These are phyloP conservation scores for Monosporascus cannonballus DNA, from an alignment of 2,329 filamentous ascomycete genomes.

Conservation along the genomic window DNA sequence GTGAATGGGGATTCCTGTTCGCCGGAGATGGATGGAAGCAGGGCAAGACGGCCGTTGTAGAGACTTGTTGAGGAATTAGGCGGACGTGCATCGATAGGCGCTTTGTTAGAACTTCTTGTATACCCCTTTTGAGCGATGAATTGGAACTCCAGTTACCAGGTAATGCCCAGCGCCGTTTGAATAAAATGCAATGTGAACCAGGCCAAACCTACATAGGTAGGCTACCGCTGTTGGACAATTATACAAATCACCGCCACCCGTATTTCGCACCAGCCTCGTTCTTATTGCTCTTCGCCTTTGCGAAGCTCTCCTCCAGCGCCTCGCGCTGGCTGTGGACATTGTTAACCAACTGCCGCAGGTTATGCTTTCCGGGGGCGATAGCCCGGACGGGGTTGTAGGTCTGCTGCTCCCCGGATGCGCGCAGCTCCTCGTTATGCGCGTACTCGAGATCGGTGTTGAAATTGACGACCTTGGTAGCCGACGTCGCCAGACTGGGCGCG, in stretches of 20 bases:
- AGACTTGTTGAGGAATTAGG: slow-evolving; percentile 38
- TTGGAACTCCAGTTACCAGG: background rate
- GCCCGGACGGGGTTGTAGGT: slow-evolving; percentile 77
- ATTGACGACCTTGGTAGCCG: slow-evolving; percentile 65
- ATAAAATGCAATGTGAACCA: no score
- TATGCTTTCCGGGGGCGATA: slow-evolving; percentile 85
- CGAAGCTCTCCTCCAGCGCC: slow-evolving; percentile 88
- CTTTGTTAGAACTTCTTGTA: background rate
- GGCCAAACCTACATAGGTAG: no score
- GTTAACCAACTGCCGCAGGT: slow-evolving; percentile 78
- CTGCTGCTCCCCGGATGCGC: slow-evolving; percentile 59
- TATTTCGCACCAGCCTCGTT: slow-evolving; percentile 78
- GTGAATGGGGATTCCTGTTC: slow-evolving; percentile 59
- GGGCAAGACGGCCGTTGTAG: slow-evolving; percentile 42
- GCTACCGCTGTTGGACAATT: no score
- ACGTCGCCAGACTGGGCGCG: slow-evolving; percentile 27
- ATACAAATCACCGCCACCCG: slow-evolving; percentile 56
- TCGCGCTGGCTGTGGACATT: slow-evolving; percentile 77
- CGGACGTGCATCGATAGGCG: background rate
- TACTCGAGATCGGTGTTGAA: slow-evolving; percentile 92
- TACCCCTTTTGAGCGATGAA: background rate
- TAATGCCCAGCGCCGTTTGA: no score
- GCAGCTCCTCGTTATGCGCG: slow-evolving; percentile 71
- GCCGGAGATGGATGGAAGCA: slow-evolving; percentile 38
- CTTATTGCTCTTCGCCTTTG: slow-evolving; percentile 70